Percentiles rank a stretch among this genome's conserved stretches.
These are phyloP conservation scores for Lactuca saligna DNA, from an alignment of 129 eudicot species.

Conservation along the genomic window DNA sequence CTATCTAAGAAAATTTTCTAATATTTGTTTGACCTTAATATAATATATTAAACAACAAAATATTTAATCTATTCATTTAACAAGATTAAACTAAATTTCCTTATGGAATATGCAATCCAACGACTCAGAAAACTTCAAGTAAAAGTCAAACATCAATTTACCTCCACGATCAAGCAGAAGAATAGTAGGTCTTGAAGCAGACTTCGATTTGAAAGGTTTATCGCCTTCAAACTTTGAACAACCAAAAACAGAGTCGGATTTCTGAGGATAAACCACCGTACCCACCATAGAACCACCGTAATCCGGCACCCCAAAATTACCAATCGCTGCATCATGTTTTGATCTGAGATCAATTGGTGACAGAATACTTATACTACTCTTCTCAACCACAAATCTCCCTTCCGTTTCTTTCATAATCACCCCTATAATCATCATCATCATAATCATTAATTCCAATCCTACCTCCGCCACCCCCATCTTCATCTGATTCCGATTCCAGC, in stretches of 20 bases:
- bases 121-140: constrained; percentile 13
- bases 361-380: constrained; percentile 67
- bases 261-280: constrained; percentile 57
- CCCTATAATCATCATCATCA: constrained; percentile 1
- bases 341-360: constrained; percentile 51
- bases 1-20: not conserved
- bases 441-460: not conserved
- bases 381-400: constrained; percentile 82
- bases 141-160: constrained; percentile 28
- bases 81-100: not conserved
- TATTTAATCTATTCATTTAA: not conserved
- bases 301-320: constrained; percentile 86
- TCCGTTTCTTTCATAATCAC: constrained; percentile 28
- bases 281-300: constrained; percentile 97
- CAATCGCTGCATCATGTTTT: constrained; percentile 86
- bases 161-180: constrained; percentile 99
- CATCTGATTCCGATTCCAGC: not conserved
- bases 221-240: constrained; percentile 63
- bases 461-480: not conserved
- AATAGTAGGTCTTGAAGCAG: constrained; percentile 60
- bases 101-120: constrained; percentile 10
- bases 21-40: not conserved
- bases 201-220: constrained; percentile 70
- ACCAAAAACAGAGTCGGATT: constrained; percentile 30
- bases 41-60: not conserved